Conservation (phyloP, 805 yeast species). For the Hagleromyces aurorensis region DNA sequence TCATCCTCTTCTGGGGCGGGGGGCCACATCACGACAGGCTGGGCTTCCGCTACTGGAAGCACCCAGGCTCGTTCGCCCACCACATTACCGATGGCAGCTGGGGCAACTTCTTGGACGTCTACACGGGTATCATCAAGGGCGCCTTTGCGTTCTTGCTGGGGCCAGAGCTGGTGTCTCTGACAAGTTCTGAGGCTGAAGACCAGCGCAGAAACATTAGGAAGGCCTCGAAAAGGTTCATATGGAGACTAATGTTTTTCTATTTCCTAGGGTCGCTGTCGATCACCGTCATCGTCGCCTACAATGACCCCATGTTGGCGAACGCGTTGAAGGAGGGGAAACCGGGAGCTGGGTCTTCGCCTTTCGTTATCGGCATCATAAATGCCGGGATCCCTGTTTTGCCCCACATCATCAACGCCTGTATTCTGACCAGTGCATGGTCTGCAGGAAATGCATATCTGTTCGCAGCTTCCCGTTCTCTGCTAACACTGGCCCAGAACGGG, state of each 20-base stretch:
- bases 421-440: conserved; percentile 50
- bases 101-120: conserved; percentile 57
- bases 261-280: conserved; percentile 47
- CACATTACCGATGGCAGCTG: conserved; percentile 45
- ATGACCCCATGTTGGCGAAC: conserved; percentile 40
- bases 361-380: conserved; percentile 54
- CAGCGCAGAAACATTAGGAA: conserved; percentile 56
- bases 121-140: conserved; percentile 55
- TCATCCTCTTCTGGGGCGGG: conserved; percentile 44
- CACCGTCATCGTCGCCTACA: conserved; percentile 52
- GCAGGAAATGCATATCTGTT: conserved; percentile 45
- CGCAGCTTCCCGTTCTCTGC: conserved; percentile 46
- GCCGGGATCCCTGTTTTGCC: conserved; percentile 55
- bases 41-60: conserved; percentile 62
- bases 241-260: conserved; percentile 56
- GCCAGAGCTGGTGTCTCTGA: conserved; percentile 53
- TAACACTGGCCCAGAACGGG: conserved; percentile 38
- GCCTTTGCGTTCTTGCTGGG: conserved; percentile 58
- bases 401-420: conserved; percentile 54
- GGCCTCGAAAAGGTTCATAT: conserved; percentile 52
- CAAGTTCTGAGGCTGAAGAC: conserved; percentile 51
- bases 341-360: conserved; percentile 62
- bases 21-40: conserved; percentile 42
- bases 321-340: conserved; percentile 42
- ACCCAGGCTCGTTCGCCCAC: conserved; percentile 50